Percentiles rank a stretch among this genome's conserved stretches.
phyloP scores from a whole-genome alignment of 192 early-diverging fungal genomes.

The Coemansia sp. region DNA sequence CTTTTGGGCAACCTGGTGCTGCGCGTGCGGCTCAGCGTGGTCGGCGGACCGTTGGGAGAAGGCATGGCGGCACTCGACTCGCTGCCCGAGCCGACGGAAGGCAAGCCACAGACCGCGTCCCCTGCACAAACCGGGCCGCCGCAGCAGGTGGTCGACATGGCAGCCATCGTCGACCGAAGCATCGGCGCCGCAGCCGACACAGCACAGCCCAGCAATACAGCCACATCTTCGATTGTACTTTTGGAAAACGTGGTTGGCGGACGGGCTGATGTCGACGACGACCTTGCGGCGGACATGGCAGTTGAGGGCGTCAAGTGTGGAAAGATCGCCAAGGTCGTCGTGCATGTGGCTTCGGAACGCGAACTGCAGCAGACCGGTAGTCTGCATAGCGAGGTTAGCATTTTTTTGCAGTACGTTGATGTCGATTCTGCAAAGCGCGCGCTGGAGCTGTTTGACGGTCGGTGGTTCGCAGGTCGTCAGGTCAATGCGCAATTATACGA shows the following conservation, averaged over 20 bases:
- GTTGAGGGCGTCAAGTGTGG: slow-evolving; percentile 86
- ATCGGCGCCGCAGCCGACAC: slow-evolving; percentile 10
- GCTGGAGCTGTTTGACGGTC: slow-evolving; percentile 65
- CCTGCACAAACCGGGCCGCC: slow-evolving; percentile 22
- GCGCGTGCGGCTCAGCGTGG: slow-evolving; percentile 65
- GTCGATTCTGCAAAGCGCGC: slow-evolving; percentile 53
- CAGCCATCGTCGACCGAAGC: slow-evolving; percentile 38
- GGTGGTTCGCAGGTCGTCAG: slow-evolving; percentile 82
- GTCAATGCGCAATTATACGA: slow-evolving; percentile 66
- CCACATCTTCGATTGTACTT: slow-evolving; percentile 58
- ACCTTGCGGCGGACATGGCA: slow-evolving; percentile 78
- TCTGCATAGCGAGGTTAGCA: slow-evolving; percentile 57
- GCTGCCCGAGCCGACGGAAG: slow-evolving; percentile 37
- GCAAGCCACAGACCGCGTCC: neutral
- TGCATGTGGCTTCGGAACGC: slow-evolving; percentile 54
- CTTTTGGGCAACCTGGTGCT: slow-evolving; percentile 71
- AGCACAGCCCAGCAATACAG: neutral
- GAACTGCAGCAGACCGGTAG: slow-evolving; percentile 15
- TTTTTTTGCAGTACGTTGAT: slow-evolving; percentile 74
- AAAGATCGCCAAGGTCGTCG: slow-evolving; percentile 62
- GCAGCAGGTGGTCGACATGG: slow-evolving; percentile 41
- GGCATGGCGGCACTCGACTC: slow-evolving; percentile 78
- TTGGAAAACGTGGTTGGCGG: slow-evolving; percentile 69
- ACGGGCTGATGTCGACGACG: slow-evolving; percentile 74
- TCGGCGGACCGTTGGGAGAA: slow-evolving; percentile 75